phyloP scores from a whole-genome alignment of 2,329 filamentous ascomycete genomes.

The Aspergillus sp. region DNA sequence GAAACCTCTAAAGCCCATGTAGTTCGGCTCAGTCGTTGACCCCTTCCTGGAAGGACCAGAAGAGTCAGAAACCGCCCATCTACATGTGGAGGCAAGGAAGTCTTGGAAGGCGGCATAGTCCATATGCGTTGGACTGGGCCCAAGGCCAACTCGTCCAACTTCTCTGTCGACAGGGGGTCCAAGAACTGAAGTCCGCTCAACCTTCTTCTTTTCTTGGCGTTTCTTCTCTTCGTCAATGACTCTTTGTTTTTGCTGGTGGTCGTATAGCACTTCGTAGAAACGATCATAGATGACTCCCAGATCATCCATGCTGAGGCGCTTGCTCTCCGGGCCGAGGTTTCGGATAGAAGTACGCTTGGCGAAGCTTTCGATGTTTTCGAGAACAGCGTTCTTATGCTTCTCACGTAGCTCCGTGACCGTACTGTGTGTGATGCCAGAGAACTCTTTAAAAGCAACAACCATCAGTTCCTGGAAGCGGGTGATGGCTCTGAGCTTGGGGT shows the following conservation, averaged over 20 bases:
- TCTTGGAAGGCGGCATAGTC: conserved; percentile 95
- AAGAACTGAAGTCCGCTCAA: conserved; percentile 34
- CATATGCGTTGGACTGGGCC: conserved; percentile 87
- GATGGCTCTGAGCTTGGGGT: conserved; percentile 85
- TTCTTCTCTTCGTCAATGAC: conserved; percentile 69
- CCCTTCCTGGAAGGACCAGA: conserved; percentile 55
- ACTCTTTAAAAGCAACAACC: conserved; percentile 98
- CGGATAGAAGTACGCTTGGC: conserved; percentile 94
- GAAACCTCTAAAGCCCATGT: conserved; percentile 49
- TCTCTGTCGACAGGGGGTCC: conserved; percentile 56
- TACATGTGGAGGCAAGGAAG: conserved; percentile 80
- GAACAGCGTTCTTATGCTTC: conserved; percentile 88
- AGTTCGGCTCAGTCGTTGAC: conserved; percentile 44
- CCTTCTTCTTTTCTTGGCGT: conserved; percentile 56
- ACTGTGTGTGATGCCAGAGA: conserved; percentile 87
- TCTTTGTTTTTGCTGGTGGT: conserved; percentile 75
- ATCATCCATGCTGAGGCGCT: conserved; percentile 77
- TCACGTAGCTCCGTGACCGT: conserved; percentile 82
- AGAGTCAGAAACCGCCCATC: conserved; percentile 88
- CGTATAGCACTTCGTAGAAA: conserved; percentile 87
- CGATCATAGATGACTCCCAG: conserved; percentile 86
- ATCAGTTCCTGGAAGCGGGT: conserved; percentile 97
- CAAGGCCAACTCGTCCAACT: conserved; percentile 78
- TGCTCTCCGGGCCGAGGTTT: conserved; percentile 93
- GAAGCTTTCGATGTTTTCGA: conserved; percentile 95